Evolutionary conservation across 148 eudicot genomes (phyloP), one percentile per base, ranked within the genome.

Genomic region (Camellia japonica): DNA sequence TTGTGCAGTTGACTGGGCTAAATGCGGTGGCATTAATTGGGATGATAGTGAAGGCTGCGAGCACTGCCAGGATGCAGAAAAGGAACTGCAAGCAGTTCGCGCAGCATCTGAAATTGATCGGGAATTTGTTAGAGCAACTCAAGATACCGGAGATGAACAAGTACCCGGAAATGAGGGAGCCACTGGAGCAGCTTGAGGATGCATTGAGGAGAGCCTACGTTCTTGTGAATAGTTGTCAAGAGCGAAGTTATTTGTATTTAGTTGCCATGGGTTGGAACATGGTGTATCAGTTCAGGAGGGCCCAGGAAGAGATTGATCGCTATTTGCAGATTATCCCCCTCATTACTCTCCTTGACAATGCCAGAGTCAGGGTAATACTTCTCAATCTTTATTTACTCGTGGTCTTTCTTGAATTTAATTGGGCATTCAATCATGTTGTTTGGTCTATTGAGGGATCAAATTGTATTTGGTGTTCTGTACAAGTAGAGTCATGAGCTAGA

Each of bases 181-280:
- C 89, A 2, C 55, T 87, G 3, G 89, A 87, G 56, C 84, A 78
- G 38, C 84, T 87, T 2, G 89, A 84, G 78, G 89, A 82, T 74
- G 84, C 89, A 20, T 60, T 87, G 61, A 82, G 87, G 78, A 87
- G 87, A 73, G 74, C 89, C 30, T 80, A 77, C 75, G 46, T 82
- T 51, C 68, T 87, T 67, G 87, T 87, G 16, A 56, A 84, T 4
- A 84, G 82, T 65, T 87, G 89, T 42, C 81, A 82, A 5, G 87
- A 80, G 16, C 76, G 62, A 68, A 87, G 89, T 23, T 87, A 84
- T 67, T 52, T 87, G 6, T 87, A 87, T 61, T 73, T 87, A 41
- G 60, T 87, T 68, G 85, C 89, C 60, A 87, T 87, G 89, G 89
- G 89, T 10, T 87, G 89, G 89, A 84, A 77, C 78, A 80, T 84